Evolutionary conservation across 169 alveolate species (phyloP), one percentile per base, ranked within the genome.

Genomic region (Cryptosporidium xiaoi): DNA sequence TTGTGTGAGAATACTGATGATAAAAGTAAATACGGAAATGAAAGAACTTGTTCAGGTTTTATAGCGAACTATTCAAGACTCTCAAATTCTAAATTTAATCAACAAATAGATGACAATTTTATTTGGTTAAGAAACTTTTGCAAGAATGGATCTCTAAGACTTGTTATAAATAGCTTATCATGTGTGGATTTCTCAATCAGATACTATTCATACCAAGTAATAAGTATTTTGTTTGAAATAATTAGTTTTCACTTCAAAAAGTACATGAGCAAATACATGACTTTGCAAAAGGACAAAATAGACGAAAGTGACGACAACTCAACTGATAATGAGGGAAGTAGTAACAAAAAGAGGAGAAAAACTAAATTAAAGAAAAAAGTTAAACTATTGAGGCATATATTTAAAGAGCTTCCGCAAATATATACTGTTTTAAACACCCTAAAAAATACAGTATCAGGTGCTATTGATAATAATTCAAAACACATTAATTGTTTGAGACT

Each of bases 371-470:
- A 56, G 51, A 77, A n/a, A 20, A 27, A n/a, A 48, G 18, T 20
- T 27, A 68, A 51, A n/a, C 2, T 29, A 2, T 16, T 62, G 62
- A 77, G 87, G 18, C 55, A 77, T 48, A 62, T 56, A 13, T 77
- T 77, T 18, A 77, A 77, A 20, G 87, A 77, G 33, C 64, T 77
- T 16, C 87, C 87, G 3, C 87, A 77, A 31, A 40, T 77, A 77
- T 62, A 46, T 60, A 50, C 66, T 34, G 34, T 77, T 27, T 60
- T 77, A 24, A 77, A 77, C n/a, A 62, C 87, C 2, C 13, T 77
- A 13, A 77, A 60, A 33, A 62, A 62, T 24, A 77, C 87, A 0
- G 87, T 77, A 4, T 60, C 77, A 7, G 87, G 87, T 40, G 69
- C 87, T 16, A 8, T 77, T 2, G 64, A 77, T 10, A 62, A 46